Evolutionary conservation across 495 filamentous ascomycete genomes (phyloP), one percentile per base, ranked within the genome.

Genomic region (Talaromyces borbonicus): DNA sequence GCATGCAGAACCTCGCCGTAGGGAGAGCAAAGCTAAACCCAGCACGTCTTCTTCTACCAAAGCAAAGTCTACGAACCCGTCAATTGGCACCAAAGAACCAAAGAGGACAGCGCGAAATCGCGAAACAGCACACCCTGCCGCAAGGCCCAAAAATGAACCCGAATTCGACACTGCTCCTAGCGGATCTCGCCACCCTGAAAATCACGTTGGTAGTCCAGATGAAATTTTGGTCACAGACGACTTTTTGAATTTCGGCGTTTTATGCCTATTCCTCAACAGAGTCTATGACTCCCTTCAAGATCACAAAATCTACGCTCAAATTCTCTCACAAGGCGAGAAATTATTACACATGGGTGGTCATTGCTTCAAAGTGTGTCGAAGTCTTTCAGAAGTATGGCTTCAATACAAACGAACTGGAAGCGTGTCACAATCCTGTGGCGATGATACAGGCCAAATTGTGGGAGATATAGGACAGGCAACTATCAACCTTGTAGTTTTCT

Each of bases 401-500:
- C 43, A 52, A 14, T 69, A 67, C 41, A 62, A 61, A 24, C 43
- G 56, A 3, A 70, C 62, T 1, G 66, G 68, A 0, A 24, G 42
- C 18, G 66, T 66, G 61, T 64, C 66, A 11, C 57, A 55, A 23
- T 35, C 56, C 2, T 55, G 51, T 47, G 54, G 62, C 25, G 53
- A 60, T 22, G 65, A 64, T 8, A 43, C 67, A 30, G 51, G 53
- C 7, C 47, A 50, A 1, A 63, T 62, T 12, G 35, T 65, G 26
- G 48, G 56, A 3, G 66, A 69, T 4, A 24, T 68, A 8, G 52
- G 62, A 2, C 66, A 67, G 38, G 62, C 65, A 12, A 18, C 62
- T 41, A 45, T 70, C 1, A 69, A 70, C 32, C 45, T 69, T 8
- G 49, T 62, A 5, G 51, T 65, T 33, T 55, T 72, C 18, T 65